phyloP scores from a whole-genome alignment of 805 yeast species.

The Wickerhamomyces rabaulensis region DNA sequence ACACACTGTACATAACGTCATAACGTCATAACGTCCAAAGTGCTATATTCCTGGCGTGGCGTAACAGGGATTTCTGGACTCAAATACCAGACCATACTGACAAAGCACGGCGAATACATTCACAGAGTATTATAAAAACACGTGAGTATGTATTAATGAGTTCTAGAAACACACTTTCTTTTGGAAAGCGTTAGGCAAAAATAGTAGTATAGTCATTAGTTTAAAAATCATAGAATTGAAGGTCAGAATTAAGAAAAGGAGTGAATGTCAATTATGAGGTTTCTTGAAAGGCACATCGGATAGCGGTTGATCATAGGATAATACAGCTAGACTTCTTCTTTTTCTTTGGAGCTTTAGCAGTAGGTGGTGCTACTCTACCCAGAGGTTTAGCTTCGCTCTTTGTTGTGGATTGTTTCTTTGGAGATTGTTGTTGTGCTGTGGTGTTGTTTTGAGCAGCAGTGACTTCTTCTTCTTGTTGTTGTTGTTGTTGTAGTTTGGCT shows the following conservation, averaged over 20 bases:
- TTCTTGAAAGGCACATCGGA: neutral
- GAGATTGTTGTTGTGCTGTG: neutral
- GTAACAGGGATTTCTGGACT: too few relatives aligned
- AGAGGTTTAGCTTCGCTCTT: conserved; percentile 9
- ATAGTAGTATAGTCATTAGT: neutral
- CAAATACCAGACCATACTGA: too few relatives aligned
- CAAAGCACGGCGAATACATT: too few relatives aligned
- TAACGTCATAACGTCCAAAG: too few relatives aligned
- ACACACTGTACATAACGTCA: neutral
- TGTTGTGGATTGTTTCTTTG: neutral
- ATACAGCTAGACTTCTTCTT: conserved; percentile 25
- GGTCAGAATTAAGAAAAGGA: neutral
- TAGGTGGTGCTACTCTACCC: conserved; percentile 10
- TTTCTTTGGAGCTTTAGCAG: conserved; percentile 15
- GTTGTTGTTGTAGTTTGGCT: conserved; percentile 4
- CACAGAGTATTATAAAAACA: neutral
- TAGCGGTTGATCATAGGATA: conserved; percentile 11
- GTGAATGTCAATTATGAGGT: neutral
- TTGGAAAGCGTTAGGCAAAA: neutral
- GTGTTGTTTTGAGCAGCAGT: neutral
- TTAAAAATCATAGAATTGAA: neutral
- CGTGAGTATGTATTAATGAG: neutral
- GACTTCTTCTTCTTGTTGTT: conserved; percentile 4
- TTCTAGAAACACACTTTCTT: neutral
- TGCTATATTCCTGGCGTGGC: too few relatives aligned